Evolutionary conservation across 352 stramenopile species (phyloP), one percentile per base, ranked within the genome.

Genomic region (Peronospora destructor): DNA sequence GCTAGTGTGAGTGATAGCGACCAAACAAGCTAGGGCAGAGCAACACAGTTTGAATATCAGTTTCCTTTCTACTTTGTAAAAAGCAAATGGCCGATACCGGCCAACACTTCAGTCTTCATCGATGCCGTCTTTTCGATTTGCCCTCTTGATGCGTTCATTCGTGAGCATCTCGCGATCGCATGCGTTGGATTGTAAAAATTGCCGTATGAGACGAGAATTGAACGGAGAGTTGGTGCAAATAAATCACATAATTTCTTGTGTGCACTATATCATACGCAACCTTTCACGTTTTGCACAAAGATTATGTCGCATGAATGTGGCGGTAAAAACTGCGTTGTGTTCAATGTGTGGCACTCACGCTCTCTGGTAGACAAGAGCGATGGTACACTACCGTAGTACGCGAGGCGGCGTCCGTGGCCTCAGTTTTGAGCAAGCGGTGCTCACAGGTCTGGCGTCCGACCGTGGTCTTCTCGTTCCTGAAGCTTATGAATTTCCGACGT

Each of bases 311-410:
- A 36, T 14, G 30, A 36, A 36, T 36, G 30, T 36, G 13, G 3
- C 28, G 0, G n/a, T n/a, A n/a, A 16, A 9, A 36, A 16, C 30
- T n/a, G 12, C 30, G 1, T 16, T 16, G 11, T n/a, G 4, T 36
- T 12, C 13, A n/a, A 36, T 36, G 12, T 36, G 12, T 16, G 13
- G 30, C 30, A 36, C 16, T 36, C 11, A 36, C 30, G 11, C 10
- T 36, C 12, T 36, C 12, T 36, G 9, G 2, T 36, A 14, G 11
- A 16, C 21, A n/a, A 17, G 34, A 13, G 37, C 26, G 16, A 94
- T 94, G 84, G 81, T 91, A 39, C 71, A 85, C 52, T 94, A 90
- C 53, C 75, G 79, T 25, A 94, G 84, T 54, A 94, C 84, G 26
- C 78, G 84, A 46, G 84, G 84, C 49, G 84, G 76, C 55, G 76